Evolutionary conservation across 2,329 filamentous ascomycete genomes (phyloP), one percentile per base, ranked within the genome.

Genomic region (Fusarium siculi): DNA sequence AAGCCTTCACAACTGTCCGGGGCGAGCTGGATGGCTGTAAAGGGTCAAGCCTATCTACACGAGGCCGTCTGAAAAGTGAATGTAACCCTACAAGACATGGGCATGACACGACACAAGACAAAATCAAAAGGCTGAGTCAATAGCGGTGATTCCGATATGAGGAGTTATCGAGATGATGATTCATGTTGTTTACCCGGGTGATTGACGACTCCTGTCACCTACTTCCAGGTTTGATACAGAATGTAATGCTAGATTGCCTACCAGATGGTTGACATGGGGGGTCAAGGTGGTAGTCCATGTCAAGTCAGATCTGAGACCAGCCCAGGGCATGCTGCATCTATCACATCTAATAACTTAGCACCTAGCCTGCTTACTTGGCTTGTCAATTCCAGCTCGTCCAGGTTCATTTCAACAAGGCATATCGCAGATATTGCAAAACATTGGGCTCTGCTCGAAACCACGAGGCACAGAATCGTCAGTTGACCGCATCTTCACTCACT

Each of bases 21-120:
- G 76, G 76, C 76, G 73, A 74, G 76, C 76, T 77, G 76, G 76
- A 77, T 62, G 68, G 73, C 74, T 66, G 49, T 53, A 77, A 74
- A 65, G 42, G 73, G 75, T 76, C 61, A 77, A 71, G 75, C 32
- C 57, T 50, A 49, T 47, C 60, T 60, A 62, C 44, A 60, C 53
- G 72, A 76, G 63, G 68, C 70, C 75, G 73, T 73, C 74, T 75
- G 74, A 76, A 72, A 60, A 53, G 59, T 46, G 42, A 59, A 66
- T 74, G 72, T 50, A 74, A 74, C 72, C 71, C 60, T 59, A 68
- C 28, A 56, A 37, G 39, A 58, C 58, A 58, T 46, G 54, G 49
- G 42, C 46, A 52, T 30, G 39, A 36, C 50, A 49, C 56, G 62
- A 66, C 61, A 47, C 32, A 49, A 43, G 49, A 63, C 61, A 55